A percentile compares a stretch with the other conserved stretches of the same genome.
Conservation (phyloP, 768 basidiomycete species). For the Russula dissimulans region DNA sequence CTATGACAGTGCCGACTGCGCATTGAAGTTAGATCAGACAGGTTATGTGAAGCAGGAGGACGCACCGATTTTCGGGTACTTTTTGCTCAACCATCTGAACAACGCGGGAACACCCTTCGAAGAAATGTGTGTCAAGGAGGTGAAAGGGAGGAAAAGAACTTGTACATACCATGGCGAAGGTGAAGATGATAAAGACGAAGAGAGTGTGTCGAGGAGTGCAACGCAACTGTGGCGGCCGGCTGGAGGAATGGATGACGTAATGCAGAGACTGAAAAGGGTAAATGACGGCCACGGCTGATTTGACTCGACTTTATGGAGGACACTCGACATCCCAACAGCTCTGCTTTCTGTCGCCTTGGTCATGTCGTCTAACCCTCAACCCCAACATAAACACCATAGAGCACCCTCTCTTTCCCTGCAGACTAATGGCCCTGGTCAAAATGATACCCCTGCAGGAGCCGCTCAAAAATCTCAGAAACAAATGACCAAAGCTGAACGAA, state of each 20-base stretch:
- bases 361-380: not conserved
- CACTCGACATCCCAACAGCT: too few relatives aligned
- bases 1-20: constrained; percentile 66
- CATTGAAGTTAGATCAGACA: not conserved
- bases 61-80: constrained; percentile 94
- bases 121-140: not conserved
- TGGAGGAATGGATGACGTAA: not conserved
- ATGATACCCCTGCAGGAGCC: not conserved
- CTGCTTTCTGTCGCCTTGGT: not conserved
- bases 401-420: constrained; percentile 3
- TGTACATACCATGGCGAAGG: constrained; percentile 2
- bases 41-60: constrained; percentile 12
- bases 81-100: constrained; percentile 97
- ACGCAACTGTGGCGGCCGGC: not conserved
- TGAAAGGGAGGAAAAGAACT: not conserved
- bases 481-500: constrained; percentile 29
- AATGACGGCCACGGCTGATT: not conserved
- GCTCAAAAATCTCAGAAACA: constrained; percentile 23
- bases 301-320: too few relatives aligned
- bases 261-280: not conserved
- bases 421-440: not conserved
- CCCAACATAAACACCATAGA: not conserved
- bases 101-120: constrained; percentile 90
- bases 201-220: not conserved
- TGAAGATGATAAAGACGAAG: not conserved